Conservation (phyloP, 2,329 filamentous ascomycete genomes). For the Daldinia eschscholtzii region DNA sequence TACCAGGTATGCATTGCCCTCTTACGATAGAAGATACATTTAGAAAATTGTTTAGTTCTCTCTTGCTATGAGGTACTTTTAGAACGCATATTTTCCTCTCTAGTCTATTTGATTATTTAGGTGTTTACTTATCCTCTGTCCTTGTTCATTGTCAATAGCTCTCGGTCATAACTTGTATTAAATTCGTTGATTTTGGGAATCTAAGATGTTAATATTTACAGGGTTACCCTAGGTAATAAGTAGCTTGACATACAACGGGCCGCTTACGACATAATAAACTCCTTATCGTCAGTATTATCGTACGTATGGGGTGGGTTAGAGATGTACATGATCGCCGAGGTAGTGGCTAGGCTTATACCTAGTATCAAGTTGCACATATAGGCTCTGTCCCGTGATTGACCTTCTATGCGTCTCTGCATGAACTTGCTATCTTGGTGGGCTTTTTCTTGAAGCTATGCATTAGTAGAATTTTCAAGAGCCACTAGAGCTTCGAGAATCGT, state of each 20-base stretch:
- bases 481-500: slow-evolving; percentile 18
- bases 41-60: slow-evolving; percentile 11
- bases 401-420: slow-evolving; percentile 38
- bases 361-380: slow-evolving; percentile 23
- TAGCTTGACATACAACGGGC: background rate
- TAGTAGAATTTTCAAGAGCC: slow-evolving; percentile 6
- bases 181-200: background rate
- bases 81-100: background rate
- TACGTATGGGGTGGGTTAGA: slow-evolving; percentile 8
- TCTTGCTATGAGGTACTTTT: slow-evolving; percentile 1
- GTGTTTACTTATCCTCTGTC: slow-evolving; percentile 5
- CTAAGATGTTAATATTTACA: background rate
- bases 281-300: slow-evolving; percentile 20
- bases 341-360: slow-evolving; percentile 22
- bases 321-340: slow-evolving; percentile 14
- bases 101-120: background rate
- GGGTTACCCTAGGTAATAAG: slow-evolving; percentile 14
- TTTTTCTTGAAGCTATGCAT: slow-evolving; percentile 6
- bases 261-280: slow-evolving; percentile 13
- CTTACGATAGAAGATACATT: slow-evolving; percentile 21
- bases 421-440: slow-evolving; percentile 13
- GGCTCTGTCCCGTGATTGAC: slow-evolving; percentile 41
- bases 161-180: slow-evolving; percentile 14
- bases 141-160: slow-evolving; percentile 13
- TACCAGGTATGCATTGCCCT: slow-evolving; percentile 5